Evolutionary conservation across 345 rosid species (phyloP).

Genomic region (Moricandia arvensis): DNA sequence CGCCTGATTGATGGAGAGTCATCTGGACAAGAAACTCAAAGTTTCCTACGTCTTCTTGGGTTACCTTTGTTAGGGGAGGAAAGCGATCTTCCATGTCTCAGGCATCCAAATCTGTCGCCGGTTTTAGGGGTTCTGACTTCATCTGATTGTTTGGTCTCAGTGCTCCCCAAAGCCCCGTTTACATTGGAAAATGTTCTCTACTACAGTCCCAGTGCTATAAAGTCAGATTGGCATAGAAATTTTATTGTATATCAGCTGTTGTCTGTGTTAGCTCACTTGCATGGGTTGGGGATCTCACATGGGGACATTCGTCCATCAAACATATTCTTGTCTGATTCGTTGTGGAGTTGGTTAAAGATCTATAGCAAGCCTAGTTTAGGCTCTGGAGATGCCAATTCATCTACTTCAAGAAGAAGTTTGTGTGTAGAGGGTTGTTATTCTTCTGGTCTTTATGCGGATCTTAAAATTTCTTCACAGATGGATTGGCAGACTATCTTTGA

Average conservation of each 20-base stretch:
- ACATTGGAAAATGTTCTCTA: constrained; percentile 73
- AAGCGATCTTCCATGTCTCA: constrained; percentile 50
- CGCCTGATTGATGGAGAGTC: constrained; percentile 64
- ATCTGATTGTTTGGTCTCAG: constrained; percentile 45
- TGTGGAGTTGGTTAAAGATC: constrained; percentile 74
- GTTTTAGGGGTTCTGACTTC: constrained; percentile 61
- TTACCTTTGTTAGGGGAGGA: constrained; percentile 53
- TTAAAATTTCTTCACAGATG: constrained; percentile 51
- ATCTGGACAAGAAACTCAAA: constrained; percentile 56
- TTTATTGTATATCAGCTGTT: constrained; percentile 74
- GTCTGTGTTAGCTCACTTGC: constrained; percentile 70
- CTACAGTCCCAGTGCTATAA: constrained; percentile 64
- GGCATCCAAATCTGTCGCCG: constrained; percentile 86
- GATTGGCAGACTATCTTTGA: constrained; percentile 69
- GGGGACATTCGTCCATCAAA: constrained; percentile 70
- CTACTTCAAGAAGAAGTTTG: constrained; percentile 41
- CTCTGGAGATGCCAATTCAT: constrained; percentile 27
- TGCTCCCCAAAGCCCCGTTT: constrained; percentile 71
- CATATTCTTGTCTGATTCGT: constrained; percentile 58
- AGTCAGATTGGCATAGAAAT: constrained; percentile 71
- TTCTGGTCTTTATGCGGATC: constrained; percentile 57
- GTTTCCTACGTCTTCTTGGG: constrained; percentile 65
- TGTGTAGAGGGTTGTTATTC: constrained; percentile 53
- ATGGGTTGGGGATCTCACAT: constrained; percentile 62
- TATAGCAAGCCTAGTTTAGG: constrained; percentile 40